phyloP scores from a whole-genome alignment of 768 basidiomycete genomes.

The Russula sp. region DNA sequence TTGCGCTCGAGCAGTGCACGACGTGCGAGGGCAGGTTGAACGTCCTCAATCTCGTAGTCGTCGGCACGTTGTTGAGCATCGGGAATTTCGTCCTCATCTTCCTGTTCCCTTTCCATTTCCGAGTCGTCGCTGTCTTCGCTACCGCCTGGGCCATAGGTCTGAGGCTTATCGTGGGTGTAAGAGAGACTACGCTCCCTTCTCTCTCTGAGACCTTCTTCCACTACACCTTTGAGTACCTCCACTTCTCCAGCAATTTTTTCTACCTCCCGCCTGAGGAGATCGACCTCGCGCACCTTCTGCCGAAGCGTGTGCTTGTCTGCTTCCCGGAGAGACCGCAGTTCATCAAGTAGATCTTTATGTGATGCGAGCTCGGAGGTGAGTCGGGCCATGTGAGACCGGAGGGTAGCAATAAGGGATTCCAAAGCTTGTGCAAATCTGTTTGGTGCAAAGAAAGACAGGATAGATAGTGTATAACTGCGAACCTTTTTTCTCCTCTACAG shows the following conservation, averaged over 20 bases:
- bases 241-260: slow-evolving; percentile 82
- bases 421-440: slow-evolving; percentile 51
- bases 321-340: slow-evolving; percentile 59
- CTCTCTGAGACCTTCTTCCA: slow-evolving; percentile 81
- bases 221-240: slow-evolving; percentile 76
- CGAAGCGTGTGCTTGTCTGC: slow-evolving; percentile 51
- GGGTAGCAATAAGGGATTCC: slow-evolving; percentile 68
- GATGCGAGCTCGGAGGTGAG: slow-evolving; percentile 74
- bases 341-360: slow-evolving; percentile 64
- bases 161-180: background rate
- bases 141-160: background rate
- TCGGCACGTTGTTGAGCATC: slow-evolving; percentile 27
- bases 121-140: background rate
- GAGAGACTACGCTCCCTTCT: slow-evolving; percentile 46
- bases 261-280: slow-evolving; percentile 64
- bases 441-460: background rate
- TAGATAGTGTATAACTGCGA: slow-evolving; percentile 13
- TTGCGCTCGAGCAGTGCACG: slow-evolving; percentile 37
- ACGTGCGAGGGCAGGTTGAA: slow-evolving; percentile 17
- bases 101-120: slow-evolving; percentile 25
- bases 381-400: slow-evolving; percentile 69
- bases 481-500: slow-evolving; percentile 90
- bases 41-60: slow-evolving; percentile 14
- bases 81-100: slow-evolving; percentile 23
- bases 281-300: slow-evolving; percentile 62